These are phyloP conservation scores for Aspergillus oerlinghausenensis DNA, from an alignment of 2,329 filamentous ascomycete species.

Conservation along the genomic window DNA sequence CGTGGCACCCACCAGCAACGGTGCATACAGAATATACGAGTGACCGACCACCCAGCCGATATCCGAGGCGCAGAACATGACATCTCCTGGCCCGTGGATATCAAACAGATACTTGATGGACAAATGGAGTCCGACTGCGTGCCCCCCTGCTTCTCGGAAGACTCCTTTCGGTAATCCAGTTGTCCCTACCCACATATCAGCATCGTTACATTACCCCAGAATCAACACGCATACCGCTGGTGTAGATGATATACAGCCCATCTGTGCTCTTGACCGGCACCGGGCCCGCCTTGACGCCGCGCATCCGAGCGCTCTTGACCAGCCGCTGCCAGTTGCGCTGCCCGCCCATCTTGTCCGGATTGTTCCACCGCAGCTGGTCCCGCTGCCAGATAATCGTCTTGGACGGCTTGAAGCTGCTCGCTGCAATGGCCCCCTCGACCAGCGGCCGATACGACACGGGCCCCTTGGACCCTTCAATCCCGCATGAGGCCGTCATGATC, in stretches of 20 bases:
- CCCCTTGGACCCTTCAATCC: constrained; percentile 80
- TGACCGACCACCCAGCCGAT: constrained; percentile 91
- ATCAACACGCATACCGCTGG: constrained; percentile 49
- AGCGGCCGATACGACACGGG: constrained; percentile 72
- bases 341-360: constrained; percentile 60
- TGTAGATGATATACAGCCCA: constrained; percentile 86
- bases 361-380: constrained; percentile 69
- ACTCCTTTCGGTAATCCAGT: constrained; percentile 82
- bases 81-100: constrained; percentile 77
- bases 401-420: constrained; percentile 65
- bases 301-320: constrained; percentile 63
- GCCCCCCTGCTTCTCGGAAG: constrained; percentile 74
- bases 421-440: constrained; percentile 66
- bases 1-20: constrained; percentile 76
- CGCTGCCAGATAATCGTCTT: constrained; percentile 81
- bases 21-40: constrained; percentile 84
- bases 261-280: constrained; percentile 76
- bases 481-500: constrained; percentile 85
- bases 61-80: constrained; percentile 75
- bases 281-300: constrained; percentile 65
- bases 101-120: constrained; percentile 80
- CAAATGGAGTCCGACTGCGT: constrained; percentile 78
- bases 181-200: constrained; percentile 49
- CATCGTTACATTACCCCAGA: constrained; percentile 5
- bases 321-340: constrained; percentile 77